Base-by-base conservation (phyloP, 331 rosid species). In the Arachis monticola region DNA sequence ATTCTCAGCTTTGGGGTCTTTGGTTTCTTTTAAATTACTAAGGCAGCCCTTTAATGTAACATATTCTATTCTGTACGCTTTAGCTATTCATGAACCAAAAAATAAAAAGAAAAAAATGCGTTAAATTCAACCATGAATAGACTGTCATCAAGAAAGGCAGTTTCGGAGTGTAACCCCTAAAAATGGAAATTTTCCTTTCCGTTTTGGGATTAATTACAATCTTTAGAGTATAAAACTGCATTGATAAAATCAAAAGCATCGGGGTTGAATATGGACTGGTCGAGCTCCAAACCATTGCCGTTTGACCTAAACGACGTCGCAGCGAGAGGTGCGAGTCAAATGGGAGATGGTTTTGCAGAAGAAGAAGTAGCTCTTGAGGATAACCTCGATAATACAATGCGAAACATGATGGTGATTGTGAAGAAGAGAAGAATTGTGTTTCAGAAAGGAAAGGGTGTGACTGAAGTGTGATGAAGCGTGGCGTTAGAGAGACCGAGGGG, bases 31-130 rank as follows among this genome's bases (percentile, higher is more conserved):
- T 63, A 84, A 66, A 68, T 85, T 89, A 77, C 86, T 77, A 67
- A 94, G 85, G 66, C 99, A 94, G 67, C 87, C 92, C 70, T 90
- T 90, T 84, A 94, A 75, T 30, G 92, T 90, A 64, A 83, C 62
- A 58, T 82, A 42, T 53, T 93, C 90, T 70, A 88, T 78, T 5
- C 88, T 89, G 60, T 85, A 92, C 38, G 97, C 84, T 64, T 90
- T 97, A 70, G 80, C 99, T 94, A 77, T 52, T 64, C 58, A 22
- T 30, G 64, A 52, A 32, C 41, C 61, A 17, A 17, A 17, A 17
- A 17, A 17, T 17, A 35, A 60, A 11, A 41, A 11, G 40, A 60
- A 64, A 10, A 2, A 8, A 67, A 70, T 27, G 68, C 6, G 17
- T 62, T 17, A 83, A 70, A 41, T 12, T 60, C 1, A 50, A 50